phyloP scores from a whole-genome alignment of 2,329 filamentous ascomycete genomes.

The Fusarium sp. region DNA sequence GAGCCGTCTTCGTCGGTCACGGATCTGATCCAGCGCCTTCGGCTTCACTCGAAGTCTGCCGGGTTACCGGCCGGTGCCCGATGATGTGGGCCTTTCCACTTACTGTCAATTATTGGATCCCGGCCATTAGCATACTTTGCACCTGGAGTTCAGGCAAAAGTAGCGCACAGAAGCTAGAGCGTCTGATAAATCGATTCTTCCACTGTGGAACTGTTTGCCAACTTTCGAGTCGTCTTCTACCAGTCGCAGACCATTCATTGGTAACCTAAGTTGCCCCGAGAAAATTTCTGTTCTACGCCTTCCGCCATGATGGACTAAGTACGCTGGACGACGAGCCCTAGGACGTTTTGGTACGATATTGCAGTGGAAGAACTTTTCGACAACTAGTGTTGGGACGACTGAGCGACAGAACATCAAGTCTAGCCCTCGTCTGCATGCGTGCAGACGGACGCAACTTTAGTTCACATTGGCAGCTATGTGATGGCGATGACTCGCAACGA shows the following conservation, averaged over 20 bases:
- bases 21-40: constrained; percentile 37
- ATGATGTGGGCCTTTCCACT: constrained; percentile 25
- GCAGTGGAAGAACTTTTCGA: constrained; percentile 1
- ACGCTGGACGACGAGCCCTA: constrained; percentile 2
- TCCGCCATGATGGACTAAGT: constrained; percentile 12
- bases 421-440: constrained; percentile 8
- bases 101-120: constrained; percentile 26
- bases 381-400: constrained; percentile 1
- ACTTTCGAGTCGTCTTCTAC: constrained; percentile 17
- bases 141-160: constrained; percentile 17
- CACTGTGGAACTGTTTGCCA: constrained; percentile 34
- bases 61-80: constrained; percentile 20
- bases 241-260: constrained; percentile 16
- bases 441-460: background rate
- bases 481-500: constrained; percentile 24
- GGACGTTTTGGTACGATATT: constrained; percentile 7
- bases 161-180: constrained; percentile 26
- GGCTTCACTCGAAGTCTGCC: constrained; percentile 12
- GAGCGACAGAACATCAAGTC: constrained; percentile 6
- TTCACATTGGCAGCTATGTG: constrained; percentile 4
- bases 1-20: constrained; percentile 38
- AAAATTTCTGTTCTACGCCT: constrained; percentile 15
- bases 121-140: constrained; percentile 4
- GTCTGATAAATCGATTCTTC: constrained; percentile 16
- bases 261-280: background rate